Evolutionary conservation across 2,329 filamentous ascomycete species (phyloP).

Genomic region (Cercospora zeae-maydis): DNA sequence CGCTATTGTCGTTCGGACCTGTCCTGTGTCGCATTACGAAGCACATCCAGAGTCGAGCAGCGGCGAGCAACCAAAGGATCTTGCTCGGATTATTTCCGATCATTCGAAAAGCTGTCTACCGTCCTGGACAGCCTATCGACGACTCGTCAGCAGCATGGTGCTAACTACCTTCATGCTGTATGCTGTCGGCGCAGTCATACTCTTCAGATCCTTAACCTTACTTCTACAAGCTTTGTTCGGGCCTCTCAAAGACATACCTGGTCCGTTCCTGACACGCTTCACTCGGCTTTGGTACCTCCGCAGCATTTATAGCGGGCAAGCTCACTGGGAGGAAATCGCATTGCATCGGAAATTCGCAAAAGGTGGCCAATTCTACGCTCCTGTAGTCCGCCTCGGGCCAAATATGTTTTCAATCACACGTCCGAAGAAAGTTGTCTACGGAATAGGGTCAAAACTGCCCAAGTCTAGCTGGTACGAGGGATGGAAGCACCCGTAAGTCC

Average conservation of each 20-base stretch:
- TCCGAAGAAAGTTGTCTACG: conserved; percentile 24
- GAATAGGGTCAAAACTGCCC: conserved; percentile 27
- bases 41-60: not conserved
- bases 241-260: conserved; percentile 22
- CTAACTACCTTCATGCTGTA: not conserved
- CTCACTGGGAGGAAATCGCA: conserved; percentile 25
- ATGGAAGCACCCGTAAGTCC: conserved; percentile 14
- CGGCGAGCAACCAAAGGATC: not conserved
- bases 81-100: not conserved
- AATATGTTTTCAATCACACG: conserved; percentile 22
- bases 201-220: not conserved
- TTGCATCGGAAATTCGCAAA: conserved; percentile 23
- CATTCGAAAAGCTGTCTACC: not conserved
- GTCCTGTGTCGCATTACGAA: not conserved
- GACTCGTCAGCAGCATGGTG: not conserved
- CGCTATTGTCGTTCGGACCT: not conserved
- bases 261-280: conserved; percentile 25
- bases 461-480: conserved; percentile 25
- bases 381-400: conserved; percentile 27
- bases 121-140: not conserved
- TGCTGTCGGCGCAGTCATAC: conserved; percentile 1
- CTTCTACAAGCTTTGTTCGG: conserved; percentile 4
- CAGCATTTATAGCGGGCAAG: conserved; percentile 23
- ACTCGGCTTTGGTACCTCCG: conserved; percentile 25
- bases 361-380: conserved; percentile 19